Evolutionary conservation across 345 rosid species (phyloP), one percentile per base, ranked within the genome.

Genomic region (Eucalyptus sp.): DNA sequence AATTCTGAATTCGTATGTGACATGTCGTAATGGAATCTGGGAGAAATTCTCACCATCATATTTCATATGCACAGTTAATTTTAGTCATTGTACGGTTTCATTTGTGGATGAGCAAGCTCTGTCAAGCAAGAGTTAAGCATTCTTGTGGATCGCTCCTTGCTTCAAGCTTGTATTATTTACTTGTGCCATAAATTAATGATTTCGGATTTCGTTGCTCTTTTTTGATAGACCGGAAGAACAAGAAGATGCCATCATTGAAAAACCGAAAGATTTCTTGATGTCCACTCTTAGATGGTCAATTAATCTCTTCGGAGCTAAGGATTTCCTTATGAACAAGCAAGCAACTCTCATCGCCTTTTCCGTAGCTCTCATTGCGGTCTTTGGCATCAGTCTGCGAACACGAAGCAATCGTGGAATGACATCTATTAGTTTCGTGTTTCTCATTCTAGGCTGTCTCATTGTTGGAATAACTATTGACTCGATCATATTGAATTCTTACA

Each of bases 321-420:
- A 64, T 2, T 2, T n/a, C 20, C 41, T n/a, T n/a, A n/a, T 64
- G 20, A n/a, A 64, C 76, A 14, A n/a, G 76, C 76, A 64, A 14
- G 37, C 3, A 9, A n/a, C 41, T 14, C 3, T 64, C 37, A 7
- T 13, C 20, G 20, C 37, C 41, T n/a, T 64, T 64, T 64, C 76
- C 31, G 8, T 64, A n/a, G 41, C 76, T 64, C 54, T 51, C 54
- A 51, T 51, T 7, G 8, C 3, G 54, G 20, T 51, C 22, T 51
- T 51, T 17, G 22, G 54, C 54, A 16, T 51, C 54, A 51, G 8
- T 51, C 7, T 1, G 0, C 8, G 8, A 17, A 51, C 22, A 17
- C 8, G 1, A 6, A 51, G 54, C 3, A 0, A 51, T 7, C 3
- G 3, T 51, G 22, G 22, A 51, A 51, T 3, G 22, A 51, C 2